Base-by-base conservation (phyloP, 2,329 filamentous ascomycete species). In the Herpotrichia juniperi region DNA sequence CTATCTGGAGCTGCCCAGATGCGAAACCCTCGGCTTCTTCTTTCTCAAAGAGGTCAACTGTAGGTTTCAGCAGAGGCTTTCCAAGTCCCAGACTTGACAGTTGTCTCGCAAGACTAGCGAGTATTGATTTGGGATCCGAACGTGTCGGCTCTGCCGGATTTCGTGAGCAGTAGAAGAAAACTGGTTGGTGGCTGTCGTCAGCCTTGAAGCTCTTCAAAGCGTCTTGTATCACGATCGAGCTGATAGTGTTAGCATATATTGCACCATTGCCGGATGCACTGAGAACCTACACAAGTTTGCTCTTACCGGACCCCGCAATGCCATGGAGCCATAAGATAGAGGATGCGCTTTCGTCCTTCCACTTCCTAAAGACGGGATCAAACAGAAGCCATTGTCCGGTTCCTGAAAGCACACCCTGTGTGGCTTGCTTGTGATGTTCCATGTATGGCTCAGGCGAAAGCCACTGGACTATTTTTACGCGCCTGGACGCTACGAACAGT, bases 321-420 rank as follows among this genome's bases (percentile, higher is more conserved):
- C 72, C 68, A 58, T 71, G 63, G 7, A 74, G 62, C 69, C 66
- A 74, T 25, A 74, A 50, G n/a, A 74, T 63, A 4, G 66, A 69
- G 11, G 62, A 74, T 14, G 43, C 51, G 54, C 64, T 69, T 24
- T 60, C 53, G 22, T 65, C 51, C 28, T 61, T 59, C 68, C 64
- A 73, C 42, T 59, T 49, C 21, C 45, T 45, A 43, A 69, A 72
- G 25, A 53, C 6, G 26, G 48, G 44, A 22, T 59, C 31, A 24
- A 44, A 42, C 2, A 62, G 48, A 26, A 64, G 51, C 60, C 56
- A 62, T 43, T 48, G 30, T 11, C 62, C 51, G 26, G 57, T 56
- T 26, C 49, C 54, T 46, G 45, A 8, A 5, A 63, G 49, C 1
- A 58, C 19, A n/a, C 42, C 53, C 30, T 56, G 54, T 17, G 31